Base-by-base conservation (phyloP, 192 early-diverging fungal species). In the Entomortierella chlamydospora region DNA sequence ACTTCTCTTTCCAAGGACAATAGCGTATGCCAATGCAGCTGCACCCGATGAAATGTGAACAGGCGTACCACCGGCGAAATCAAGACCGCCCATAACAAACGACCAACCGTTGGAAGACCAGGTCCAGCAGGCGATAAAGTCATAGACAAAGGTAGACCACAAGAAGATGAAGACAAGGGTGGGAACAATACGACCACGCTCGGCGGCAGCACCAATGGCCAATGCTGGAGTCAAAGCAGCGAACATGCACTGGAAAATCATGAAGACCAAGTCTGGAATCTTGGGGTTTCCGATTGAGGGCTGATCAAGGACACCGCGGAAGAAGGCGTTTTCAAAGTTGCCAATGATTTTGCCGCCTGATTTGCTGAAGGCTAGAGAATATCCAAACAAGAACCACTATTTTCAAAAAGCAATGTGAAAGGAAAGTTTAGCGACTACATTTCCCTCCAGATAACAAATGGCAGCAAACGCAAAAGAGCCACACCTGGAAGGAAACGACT, bases 51-150 rank as follows among this genome's bases (percentile, higher is more conserved):
- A 85, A 25, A 97, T 93, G 79, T 99, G 95, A 28, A 99, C 96
- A 25, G 96, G 95, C n/a, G 95, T 95, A 26, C 98, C 96, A 52
- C 98, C 98, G 18, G 98, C 96, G 67, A 95, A 99, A 84, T 99
- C 96, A 26, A 97, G 86, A 29, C 87, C 89, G 37, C 95, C 95
- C 84, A 95, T 84, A 37, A 89, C 90, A 52, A 81, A 84, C 55
- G 93, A 83, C 96, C 95, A 99, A 2, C 97, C 97, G 65, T 91
- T 92, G 33, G 84, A 57, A 18, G 89, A 89, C 95, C 95, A 99
- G 26, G 94, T 93, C 95, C 96, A 97, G 88, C 93, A 99, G 17
- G 96, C 96, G 60, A 94, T 91, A n/a, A 91, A 92, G 82, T 96
- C 93, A 77, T 99, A 99, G 25, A 97, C 93, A 61, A 99, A 57